phyloP scores from a whole-genome alignment of 805 yeast genomes.

The Metschnikowia cerradonensis region DNA sequence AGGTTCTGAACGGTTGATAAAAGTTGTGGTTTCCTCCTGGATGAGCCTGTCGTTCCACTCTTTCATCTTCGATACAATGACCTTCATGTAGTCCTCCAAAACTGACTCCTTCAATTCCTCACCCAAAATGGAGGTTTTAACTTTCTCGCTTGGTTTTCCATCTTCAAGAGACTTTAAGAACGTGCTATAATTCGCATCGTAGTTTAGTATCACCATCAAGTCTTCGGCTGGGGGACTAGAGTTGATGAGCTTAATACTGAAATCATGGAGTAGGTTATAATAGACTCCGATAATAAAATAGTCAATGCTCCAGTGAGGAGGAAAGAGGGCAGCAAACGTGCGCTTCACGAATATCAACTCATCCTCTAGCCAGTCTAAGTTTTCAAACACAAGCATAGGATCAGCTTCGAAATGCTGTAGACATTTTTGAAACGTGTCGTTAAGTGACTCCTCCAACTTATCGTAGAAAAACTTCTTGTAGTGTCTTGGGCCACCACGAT shows the following conservation, averaged over 20 bases:
- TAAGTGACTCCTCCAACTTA: slow-evolving; percentile 55
- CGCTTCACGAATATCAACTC: slow-evolving; percentile 67
- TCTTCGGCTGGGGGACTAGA: slow-evolving; percentile 77
- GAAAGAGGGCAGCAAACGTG: slow-evolving; percentile 57
- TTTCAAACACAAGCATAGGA: slow-evolving; percentile 58
- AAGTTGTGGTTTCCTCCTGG: slow-evolving; percentile 61
- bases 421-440: slow-evolving; percentile 65
- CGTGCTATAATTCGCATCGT: slow-evolving; percentile 60
- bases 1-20: slow-evolving; percentile 60
- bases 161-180: slow-evolving; percentile 25
- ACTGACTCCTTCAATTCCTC: slow-evolving; percentile 69
- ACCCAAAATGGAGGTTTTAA: slow-evolving; percentile 53
- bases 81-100: slow-evolving; percentile 70
- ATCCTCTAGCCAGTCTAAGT: slow-evolving; percentile 78
- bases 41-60: slow-evolving; percentile 81
- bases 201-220: slow-evolving; percentile 69
- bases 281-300: slow-evolving; percentile 59
- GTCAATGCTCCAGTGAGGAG: slow-evolving; percentile 71
- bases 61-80: slow-evolving; percentile 67
- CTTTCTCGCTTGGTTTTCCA: slow-evolving; percentile 38
- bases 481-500: slow-evolving; percentile 44
- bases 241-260: slow-evolving; percentile 61
- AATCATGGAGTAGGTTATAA: slow-evolving; percentile 58
- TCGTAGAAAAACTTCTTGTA: slow-evolving; percentile 60
- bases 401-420: slow-evolving; percentile 47